These are phyloP conservation scores for Nakazawaea ernobii DNA, from an alignment of 805 yeast species.

Conservation along the genomic window DNA sequence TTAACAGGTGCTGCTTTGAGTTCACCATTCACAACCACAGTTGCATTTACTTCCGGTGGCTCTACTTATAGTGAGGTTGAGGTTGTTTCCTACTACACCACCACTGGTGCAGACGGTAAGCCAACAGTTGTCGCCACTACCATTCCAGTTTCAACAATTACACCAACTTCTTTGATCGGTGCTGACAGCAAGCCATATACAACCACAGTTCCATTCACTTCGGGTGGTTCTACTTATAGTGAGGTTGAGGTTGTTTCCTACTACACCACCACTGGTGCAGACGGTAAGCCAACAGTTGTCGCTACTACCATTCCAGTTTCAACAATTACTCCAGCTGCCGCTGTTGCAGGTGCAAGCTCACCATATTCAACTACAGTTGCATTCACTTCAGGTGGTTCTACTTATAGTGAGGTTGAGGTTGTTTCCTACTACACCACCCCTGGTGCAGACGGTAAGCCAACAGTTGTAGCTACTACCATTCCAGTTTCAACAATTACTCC, in stretches of 20 bases:
- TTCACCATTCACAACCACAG: neutral
- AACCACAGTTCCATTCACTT: neutral
- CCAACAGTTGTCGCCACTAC: neutral
- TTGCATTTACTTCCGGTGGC: neutral
- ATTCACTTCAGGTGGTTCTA: slow-evolving; percentile 3
- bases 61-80: neutral
- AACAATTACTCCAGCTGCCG: neutral
- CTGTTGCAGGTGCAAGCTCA: too few relatives aligned
- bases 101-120: neutral
- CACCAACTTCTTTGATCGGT: too few relatives aligned
- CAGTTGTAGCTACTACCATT: slow-evolving; percentile 2
- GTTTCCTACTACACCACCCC: slow-evolving; percentile 8
- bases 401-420: neutral
- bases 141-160: neutral
- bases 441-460: neutral
- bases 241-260: neutral
- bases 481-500: neutral
- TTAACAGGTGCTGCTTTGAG: neutral
- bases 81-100: neutral
- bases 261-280: neutral
- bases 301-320: neutral
- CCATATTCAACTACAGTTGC: slow-evolving; percentile 1
- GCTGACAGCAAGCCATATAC: neutral
- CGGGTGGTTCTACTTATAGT: neutral
- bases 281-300: neutral